phyloP scores from a whole-genome alignment of 129 eudicot species.

The Rutidosis leptorrhynchoides region DNA sequence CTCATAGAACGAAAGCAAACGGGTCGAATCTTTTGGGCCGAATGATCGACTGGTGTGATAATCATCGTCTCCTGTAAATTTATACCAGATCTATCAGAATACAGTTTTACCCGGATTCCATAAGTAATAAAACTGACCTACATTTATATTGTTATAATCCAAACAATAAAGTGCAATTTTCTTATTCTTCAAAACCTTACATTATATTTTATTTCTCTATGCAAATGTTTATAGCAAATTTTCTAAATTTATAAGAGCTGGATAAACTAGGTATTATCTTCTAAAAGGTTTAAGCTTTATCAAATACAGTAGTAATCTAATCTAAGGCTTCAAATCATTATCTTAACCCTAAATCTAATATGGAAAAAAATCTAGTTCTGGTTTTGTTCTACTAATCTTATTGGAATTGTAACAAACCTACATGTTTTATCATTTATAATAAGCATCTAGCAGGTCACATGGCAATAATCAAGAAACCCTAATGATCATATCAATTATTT shows the following conservation, averaged over 20 bases:
- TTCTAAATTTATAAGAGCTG: not conserved
- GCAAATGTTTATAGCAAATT: not conserved
- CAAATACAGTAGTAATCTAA: not conserved
- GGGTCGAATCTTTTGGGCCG: conserved; percentile 56
- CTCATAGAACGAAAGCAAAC: conserved; percentile 47
- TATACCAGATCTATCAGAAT: conserved; percentile 27
- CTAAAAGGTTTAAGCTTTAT: conserved; percentile 2
- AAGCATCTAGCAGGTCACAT: no score
- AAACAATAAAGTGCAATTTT: not conserved
- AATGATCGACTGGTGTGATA: conserved; percentile 45
- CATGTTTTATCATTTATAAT: not conserved
- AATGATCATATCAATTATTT: not conserved
- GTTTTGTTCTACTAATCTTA: not conserved
- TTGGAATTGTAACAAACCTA: not conserved
- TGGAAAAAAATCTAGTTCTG: not conserved
- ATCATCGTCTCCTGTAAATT: conserved; percentile 70
- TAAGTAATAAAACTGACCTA: not conserved
- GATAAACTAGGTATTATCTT: not conserved
- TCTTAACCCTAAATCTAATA: not conserved
- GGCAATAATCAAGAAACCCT: no score
- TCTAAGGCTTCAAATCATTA: not conserved
- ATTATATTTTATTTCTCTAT: not conserved
- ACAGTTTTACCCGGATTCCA: conserved; percentile 1
- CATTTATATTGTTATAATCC: not conserved
- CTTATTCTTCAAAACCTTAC: conserved; percentile 10